Conservation (phyloP, 2,329 filamentous ascomycete genomes). For the Pseudogymnoascus sp. region DNA sequence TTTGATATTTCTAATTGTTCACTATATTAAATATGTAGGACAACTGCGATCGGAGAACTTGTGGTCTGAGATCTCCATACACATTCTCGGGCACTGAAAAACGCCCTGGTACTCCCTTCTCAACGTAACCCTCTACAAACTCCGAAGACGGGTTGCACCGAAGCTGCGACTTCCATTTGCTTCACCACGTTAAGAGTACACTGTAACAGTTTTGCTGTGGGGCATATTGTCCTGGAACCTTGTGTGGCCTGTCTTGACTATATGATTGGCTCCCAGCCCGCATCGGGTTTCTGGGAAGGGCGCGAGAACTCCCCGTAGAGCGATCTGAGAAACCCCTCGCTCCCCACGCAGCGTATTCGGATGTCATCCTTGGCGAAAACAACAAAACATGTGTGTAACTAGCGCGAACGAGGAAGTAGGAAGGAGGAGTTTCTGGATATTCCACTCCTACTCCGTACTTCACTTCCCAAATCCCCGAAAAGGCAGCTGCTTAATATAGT, state of each 20-base stretch:
- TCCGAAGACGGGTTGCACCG: not conserved
- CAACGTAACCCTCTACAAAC: not conserved
- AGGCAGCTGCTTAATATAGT: constrained; percentile 1
- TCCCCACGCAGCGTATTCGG: constrained; percentile 2
- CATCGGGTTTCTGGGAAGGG: not conserved
- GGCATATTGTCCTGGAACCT: not conserved
- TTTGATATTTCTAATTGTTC: not conserved
- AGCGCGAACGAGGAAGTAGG: not conserved
- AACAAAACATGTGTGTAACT: not conserved
- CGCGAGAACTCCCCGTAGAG: not conserved
- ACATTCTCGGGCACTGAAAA: not conserved
- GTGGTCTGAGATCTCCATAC: not conserved
- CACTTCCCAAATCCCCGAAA: not conserved
- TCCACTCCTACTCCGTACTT: not conserved
- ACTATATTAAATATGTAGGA: not conserved
- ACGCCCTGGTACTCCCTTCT: not conserved
- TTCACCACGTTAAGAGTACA: not conserved
- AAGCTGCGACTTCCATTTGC: not conserved
- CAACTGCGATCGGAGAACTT: not conserved
- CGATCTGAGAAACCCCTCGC: not conserved
- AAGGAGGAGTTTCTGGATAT: not conserved
- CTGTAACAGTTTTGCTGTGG: not conserved
- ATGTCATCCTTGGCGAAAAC: constrained; percentile 5
- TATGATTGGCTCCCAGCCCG: not conserved
- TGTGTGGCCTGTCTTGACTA: not conserved